These are phyloP conservation scores for Aquilaria yunnanensis DNA, from an alignment of 345 rosid genomes.

Conservation along the genomic window DNA sequence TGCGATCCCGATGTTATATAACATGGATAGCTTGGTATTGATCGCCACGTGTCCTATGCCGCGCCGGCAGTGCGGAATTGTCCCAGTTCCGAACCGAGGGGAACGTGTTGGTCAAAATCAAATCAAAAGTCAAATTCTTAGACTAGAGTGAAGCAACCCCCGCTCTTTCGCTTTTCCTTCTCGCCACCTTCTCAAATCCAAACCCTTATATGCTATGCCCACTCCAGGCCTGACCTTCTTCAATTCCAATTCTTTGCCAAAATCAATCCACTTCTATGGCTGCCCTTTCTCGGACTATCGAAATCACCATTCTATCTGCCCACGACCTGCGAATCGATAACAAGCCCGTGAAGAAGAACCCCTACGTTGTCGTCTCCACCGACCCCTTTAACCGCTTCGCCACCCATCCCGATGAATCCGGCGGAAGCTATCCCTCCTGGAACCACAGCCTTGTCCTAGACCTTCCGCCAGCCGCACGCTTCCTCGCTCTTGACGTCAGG, in stretches of 20 bases:
- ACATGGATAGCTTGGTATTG: too few relatives aligned
- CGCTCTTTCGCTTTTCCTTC: slow-evolving; percentile 19
- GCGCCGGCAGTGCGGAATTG: too few relatives aligned
- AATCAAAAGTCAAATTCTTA: too few relatives aligned
- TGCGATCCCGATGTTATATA: too few relatives aligned
- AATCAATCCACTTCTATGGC: too few relatives aligned
- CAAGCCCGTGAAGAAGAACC: slow-evolving; percentile 35
- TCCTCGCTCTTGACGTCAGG: slow-evolving; percentile 33
- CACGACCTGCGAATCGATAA: slow-evolving; percentile 42
- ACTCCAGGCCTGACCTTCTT: not conserved
- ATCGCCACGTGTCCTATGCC: too few relatives aligned
- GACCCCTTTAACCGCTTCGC: slow-evolving; percentile 10
- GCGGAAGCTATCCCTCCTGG: slow-evolving; percentile 57
- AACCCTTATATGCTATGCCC: not conserved
- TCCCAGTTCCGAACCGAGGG: too few relatives aligned
- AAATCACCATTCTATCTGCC: slow-evolving; percentile 48
- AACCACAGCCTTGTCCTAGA: slow-evolving; percentile 38
- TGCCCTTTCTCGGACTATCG: slow-evolving; percentile 19
- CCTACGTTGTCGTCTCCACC: slow-evolving; percentile 22
- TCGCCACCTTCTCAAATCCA: not conserved
- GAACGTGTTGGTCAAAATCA: too few relatives aligned
- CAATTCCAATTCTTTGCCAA: too few relatives aligned
- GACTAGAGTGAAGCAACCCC: slow-evolving; percentile 11
- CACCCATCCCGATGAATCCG: slow-evolving; percentile 22
- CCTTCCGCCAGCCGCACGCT: slow-evolving; percentile 29